Conservation (phyloP, 768 basidiomycete species). For the Suillus hirtellus region DNA sequence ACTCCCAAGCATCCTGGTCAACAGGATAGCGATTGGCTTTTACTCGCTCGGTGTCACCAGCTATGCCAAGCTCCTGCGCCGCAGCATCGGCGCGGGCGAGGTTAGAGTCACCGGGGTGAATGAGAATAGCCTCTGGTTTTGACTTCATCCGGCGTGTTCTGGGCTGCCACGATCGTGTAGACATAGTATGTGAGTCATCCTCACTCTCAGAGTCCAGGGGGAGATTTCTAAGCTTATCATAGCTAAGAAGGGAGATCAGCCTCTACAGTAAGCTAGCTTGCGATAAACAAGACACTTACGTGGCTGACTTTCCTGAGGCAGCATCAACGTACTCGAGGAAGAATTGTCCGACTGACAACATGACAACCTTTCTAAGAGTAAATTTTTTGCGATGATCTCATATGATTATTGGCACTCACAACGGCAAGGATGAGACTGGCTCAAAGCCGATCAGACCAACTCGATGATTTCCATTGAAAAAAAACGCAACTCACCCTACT, state of each 20-base stretch:
- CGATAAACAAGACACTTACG: neutral
- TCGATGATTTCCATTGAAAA: neutral
- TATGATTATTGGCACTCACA: neutral
- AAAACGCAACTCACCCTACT: slow-evolving; percentile 50
- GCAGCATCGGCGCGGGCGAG: slow-evolving; percentile 64
- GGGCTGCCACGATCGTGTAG: slow-evolving; percentile 16
- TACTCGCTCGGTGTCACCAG: slow-evolving; percentile 49
- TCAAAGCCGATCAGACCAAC: neutral
- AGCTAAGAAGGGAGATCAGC: slow-evolving; percentile 16
- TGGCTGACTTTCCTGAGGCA: neutral
- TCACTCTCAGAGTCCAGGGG: slow-evolving; percentile 20
- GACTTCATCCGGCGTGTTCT: slow-evolving; percentile 47
- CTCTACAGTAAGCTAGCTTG: neutral
- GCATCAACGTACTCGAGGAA: slow-evolving; percentile 40
- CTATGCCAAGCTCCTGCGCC: slow-evolving; percentile 55
- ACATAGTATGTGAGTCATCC: neutral
- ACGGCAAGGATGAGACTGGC: slow-evolving; percentile 6
- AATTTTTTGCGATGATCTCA: neutral
- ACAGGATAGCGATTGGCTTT: slow-evolving; percentile 36
- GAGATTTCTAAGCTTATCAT: slow-evolving; percentile 20
- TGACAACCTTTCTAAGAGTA: slow-evolving; percentile 44
- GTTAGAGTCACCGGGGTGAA: slow-evolving; percentile 64
- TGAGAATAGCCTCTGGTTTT: slow-evolving; percentile 60
- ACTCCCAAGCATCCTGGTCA: slow-evolving; percentile 48
- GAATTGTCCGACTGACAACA: slow-evolving; percentile 61